These are phyloP conservation scores for Pichia scutulata DNA, from an alignment of 805 yeast species.

Conservation along the genomic window DNA sequence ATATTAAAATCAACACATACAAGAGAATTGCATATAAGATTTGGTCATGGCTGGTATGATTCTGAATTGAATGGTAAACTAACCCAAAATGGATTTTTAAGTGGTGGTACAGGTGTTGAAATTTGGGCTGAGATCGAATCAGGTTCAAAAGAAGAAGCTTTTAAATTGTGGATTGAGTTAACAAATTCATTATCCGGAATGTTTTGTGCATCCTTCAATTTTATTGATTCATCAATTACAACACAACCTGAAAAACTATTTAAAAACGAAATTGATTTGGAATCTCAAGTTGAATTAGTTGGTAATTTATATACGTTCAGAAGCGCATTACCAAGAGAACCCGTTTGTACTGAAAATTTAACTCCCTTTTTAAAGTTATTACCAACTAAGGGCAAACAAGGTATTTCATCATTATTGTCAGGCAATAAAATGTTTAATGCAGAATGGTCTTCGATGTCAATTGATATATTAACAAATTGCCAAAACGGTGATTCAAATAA, in stretches of 20 bases:
- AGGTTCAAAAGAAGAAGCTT: constrained; percentile 42
- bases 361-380: constrained; percentile 87
- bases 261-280: constrained; percentile 19
- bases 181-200: constrained; percentile 78
- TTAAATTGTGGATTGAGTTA: constrained; percentile 59
- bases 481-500: constrained; percentile 19
- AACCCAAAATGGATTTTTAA: constrained; percentile 59
- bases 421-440: constrained; percentile 90
- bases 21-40: constrained; percentile 73
- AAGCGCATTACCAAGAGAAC: constrained; percentile 90
- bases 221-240: constrained; percentile 72
- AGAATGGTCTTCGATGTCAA: constrained; percentile 88
- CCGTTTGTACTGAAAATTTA: constrained; percentile 92
- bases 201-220: constrained; percentile 91
- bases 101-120: constrained; percentile 96
- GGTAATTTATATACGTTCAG: constrained; percentile 52
- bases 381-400: constrained; percentile 89
- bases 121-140: constrained; percentile 83
- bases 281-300: constrained; percentile 22
- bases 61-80: constrained; percentile 77
- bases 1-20: constrained; percentile 58
- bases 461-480: constrained; percentile 64
- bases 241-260: constrained; percentile 50
- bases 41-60: constrained; percentile 95
- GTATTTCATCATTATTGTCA: constrained; percentile 74